Percentiles rank a stretch among this genome's conserved stretches.
phyloP scores from a whole-genome alignment of 805 yeast species.

The Groenewaldozyma salmanticensis region DNA sequence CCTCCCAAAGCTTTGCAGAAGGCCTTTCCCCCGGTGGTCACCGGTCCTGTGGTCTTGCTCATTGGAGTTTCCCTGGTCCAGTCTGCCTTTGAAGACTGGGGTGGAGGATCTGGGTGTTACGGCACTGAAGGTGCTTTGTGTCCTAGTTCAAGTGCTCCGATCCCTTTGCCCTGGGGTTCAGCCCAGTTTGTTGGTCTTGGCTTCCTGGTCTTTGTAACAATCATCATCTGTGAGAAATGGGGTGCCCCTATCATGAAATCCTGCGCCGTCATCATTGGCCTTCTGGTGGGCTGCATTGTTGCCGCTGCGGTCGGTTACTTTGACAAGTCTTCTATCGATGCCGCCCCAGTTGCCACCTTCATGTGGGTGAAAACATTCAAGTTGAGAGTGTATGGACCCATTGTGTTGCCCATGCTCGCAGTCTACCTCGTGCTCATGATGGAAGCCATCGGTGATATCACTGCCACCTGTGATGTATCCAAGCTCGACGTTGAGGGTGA shows the following conservation, averaged over 20 bases:
- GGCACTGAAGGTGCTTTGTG: constrained; percentile 39
- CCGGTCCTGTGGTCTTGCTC: constrained; percentile 84
- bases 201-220: constrained; percentile 65
- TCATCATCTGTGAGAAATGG: constrained; percentile 70
- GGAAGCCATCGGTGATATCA: constrained; percentile 93
- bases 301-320: constrained; percentile 89
- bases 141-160: constrained; percentile 43
- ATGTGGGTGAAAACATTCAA: constrained; percentile 83
- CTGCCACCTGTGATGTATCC: constrained; percentile 90
- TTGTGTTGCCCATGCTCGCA: constrained; percentile 76
- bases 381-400: constrained; percentile 69
- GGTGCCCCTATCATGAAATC: constrained; percentile 94
- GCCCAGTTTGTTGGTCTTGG: constrained; percentile 84
- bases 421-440: constrained; percentile 74
- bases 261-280: constrained; percentile 82
- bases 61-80: constrained; percentile 65
- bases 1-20: constrained; percentile 65
- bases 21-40: constrained; percentile 80
- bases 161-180: constrained; percentile 66
- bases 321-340: constrained; percentile 42
- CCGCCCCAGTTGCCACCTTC: constrained; percentile 76
- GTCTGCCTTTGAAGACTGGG: constrained; percentile 76
- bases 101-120: constrained; percentile 64
- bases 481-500: constrained; percentile 77
- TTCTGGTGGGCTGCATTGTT: constrained; percentile 81